Conservation (phyloP, 345 rosid genomes). For the Lumnitzera racemosa region DNA sequence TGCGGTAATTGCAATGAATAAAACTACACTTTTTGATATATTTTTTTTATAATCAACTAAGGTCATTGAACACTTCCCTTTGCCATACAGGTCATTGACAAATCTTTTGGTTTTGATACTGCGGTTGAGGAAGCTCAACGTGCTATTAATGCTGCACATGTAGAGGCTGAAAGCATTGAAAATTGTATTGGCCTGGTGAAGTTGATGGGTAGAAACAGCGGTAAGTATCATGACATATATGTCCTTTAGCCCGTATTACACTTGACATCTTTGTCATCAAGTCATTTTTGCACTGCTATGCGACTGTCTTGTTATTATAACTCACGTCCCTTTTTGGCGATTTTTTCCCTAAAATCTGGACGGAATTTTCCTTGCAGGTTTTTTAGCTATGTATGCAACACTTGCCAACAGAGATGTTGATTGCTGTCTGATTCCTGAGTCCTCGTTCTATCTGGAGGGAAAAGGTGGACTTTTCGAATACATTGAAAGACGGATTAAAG, state of each 20-base stretch:
- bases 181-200: constrained; percentile 86
- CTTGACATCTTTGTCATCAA: not conserved
- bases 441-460: constrained; percentile 89
- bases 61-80: not conserved
- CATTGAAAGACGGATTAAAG: constrained; percentile 55
- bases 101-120: constrained; percentile 87
- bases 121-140: constrained; percentile 98
- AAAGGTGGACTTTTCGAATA: constrained; percentile 74
- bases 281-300: not conserved
- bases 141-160: constrained; percentile 88
- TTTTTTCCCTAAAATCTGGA: not conserved
- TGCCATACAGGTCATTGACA: constrained; percentile 74
- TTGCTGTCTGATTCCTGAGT: constrained; percentile 95
- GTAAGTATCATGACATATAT: constrained; percentile 30
- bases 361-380: constrained; percentile 32
- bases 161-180: constrained; percentile 69
- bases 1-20: constrained; percentile 41
- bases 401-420: constrained; percentile 91
- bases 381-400: constrained; percentile 77
- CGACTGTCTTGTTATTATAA: not conserved
- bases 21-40: not conserved
- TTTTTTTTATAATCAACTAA: not conserved
- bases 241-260: not conserved
- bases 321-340: not conserved
- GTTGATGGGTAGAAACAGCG: constrained; percentile 86